phyloP scores from a whole-genome alignment of 306 rosid genomes.

The Corylus avellana region DNA sequence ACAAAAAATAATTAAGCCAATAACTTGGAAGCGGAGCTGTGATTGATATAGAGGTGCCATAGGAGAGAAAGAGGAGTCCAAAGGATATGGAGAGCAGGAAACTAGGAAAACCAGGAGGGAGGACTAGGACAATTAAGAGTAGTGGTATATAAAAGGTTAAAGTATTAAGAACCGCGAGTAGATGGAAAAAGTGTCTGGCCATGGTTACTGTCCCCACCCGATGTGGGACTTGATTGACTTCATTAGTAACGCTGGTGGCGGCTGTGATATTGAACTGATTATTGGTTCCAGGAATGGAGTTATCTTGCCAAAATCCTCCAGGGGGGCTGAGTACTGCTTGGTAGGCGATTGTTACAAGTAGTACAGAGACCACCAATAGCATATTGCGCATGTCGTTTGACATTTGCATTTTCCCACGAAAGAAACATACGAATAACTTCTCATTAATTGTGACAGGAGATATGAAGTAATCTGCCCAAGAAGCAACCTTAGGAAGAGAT shows the following conservation, averaged over 20 bases:
- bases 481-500: no score
- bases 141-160: background rate
- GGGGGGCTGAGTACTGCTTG: background rate
- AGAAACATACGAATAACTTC: background rate
- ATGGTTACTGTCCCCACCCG: background rate
- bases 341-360: background rate
- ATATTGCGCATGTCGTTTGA: background rate
- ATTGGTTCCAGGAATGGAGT: background rate
- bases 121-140: background rate
- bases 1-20: no score
- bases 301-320: constrained; percentile 5
- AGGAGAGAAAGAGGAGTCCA: background rate
- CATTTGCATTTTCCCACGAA: background rate
- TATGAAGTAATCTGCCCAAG: background rate
- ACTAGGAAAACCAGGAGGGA: background rate
- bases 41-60: background rate
- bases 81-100: background rate
- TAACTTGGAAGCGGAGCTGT: no score
- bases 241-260: no score
- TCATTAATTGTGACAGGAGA: background rate
- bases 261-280: background rate
- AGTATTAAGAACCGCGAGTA: background rate
- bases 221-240: background rate
- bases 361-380: background rate
- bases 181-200: background rate